Evolutionary conservation across 2,329 filamentous ascomycete genomes (phyloP).

Genomic region (Fusarium buharicum): DNA sequence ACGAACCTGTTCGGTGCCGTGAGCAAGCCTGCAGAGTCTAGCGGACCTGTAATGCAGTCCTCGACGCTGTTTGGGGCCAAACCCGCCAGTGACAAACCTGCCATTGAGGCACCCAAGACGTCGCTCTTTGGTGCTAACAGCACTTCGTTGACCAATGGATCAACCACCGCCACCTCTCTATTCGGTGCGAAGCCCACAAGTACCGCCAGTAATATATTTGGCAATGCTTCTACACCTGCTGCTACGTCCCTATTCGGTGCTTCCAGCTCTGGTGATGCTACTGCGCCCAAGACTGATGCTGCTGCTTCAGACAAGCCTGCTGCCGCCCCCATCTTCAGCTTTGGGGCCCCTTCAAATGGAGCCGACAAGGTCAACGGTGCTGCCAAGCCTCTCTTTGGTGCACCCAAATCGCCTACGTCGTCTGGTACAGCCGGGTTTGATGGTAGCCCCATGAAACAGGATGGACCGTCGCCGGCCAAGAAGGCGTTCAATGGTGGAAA

Average conservation of each 20-base stretch:
- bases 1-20: conserved; percentile 53
- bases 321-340: conserved; percentile 49
- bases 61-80: conserved; percentile 52
- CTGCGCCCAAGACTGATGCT: conserved; percentile 41
- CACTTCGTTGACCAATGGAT: conserved; percentile 20
- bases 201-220: conserved; percentile 48
- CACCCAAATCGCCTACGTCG: conserved; percentile 50
- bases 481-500: conserved; percentile 47
- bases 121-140: conserved; percentile 49
- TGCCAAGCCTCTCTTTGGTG: conserved; percentile 53
- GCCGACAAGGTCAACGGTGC: conserved; percentile 46
- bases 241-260: conserved; percentile 48
- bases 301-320: conserved; percentile 36
- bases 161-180: conserved; percentile 31
- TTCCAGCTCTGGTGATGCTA: conserved; percentile 24
- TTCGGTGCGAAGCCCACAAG: conserved; percentile 45
- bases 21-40: conserved; percentile 49
- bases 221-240: conserved; percentile 39
- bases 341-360: conserved; percentile 44
- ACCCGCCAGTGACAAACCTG: conserved; percentile 46
- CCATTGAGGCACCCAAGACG: conserved; percentile 36
- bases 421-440: conserved; percentile 51
- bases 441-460: conserved; percentile 58
- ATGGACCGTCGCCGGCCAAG: conserved; percentile 53
- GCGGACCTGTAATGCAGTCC: conserved; percentile 43